Evolutionary conservation across 305 asterid genomes (phyloP), one percentile per base, ranked within the genome.

Genomic region (Fraxinus xanthoxyloides): DNA sequence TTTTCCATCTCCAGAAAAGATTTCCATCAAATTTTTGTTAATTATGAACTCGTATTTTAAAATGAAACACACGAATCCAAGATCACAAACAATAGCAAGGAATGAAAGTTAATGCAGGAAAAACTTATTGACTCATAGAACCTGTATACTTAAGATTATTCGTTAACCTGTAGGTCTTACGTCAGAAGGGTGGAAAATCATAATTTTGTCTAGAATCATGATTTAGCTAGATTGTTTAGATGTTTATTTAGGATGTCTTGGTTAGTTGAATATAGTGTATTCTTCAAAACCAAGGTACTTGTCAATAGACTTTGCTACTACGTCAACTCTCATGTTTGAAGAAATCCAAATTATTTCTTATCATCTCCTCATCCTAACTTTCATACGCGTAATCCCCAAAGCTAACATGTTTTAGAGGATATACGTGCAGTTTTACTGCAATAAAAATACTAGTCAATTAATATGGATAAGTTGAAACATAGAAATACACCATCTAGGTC

Each of bases 261-360:
- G 35, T 9, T 36, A 69, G 36, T 31, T 51, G 51, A 23, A 30
- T 54, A 70, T 65, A 63, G 63, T 70, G 67, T 69, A n/a, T 76
- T 75, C 34, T 10, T 54, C 12, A 54, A 7, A 76, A 48, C n/a
- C 54, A 43, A 12, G 3, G n/a, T 2, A 87, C 75, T 90, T 89
- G 89, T 92, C 85, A 63, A 90, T 76, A 72, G 94, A 89, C 88
- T 34, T 94, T 95, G 97, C 90, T 79, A 90, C 85, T 34, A 95
- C 3, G 78, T 94, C 99, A 74, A 90, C 92, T 88, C 99, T 90
- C 98, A 94, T 95, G 91, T 94, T 95, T 82, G 92, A 94, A 93
- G 88, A 86, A 94, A 77, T 85, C 91, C 89, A 93, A 77, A 56
- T 93, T 83, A 83, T 88, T 72, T 82, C 88, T 92, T 82, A 95